phyloP scores from a whole-genome alignment of 2,329 filamentous ascomycete genomes.

The Metarhizium brunneum region DNA sequence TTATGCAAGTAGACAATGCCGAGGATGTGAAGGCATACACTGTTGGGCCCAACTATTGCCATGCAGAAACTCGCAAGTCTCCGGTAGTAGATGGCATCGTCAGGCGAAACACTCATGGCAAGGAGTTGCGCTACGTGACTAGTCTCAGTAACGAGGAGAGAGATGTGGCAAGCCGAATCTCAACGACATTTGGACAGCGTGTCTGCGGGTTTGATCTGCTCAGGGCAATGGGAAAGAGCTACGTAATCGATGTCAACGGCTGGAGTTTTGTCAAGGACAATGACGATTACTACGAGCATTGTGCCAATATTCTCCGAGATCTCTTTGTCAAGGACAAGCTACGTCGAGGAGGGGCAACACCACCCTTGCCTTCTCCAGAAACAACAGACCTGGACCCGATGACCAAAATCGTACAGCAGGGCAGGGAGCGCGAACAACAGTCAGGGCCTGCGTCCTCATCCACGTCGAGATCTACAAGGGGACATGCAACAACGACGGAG shows the following conservation, averaged over 20 bases:
- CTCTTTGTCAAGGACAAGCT: constrained; percentile 78
- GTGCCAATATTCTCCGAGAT: constrained; percentile 73
- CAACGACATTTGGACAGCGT: constrained; percentile 82
- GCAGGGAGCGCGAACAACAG: constrained; percentile 31
- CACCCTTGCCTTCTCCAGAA: constrained; percentile 41
- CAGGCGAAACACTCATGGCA: constrained; percentile 91
- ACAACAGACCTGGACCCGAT: constrained; percentile 35
- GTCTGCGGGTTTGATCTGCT: constrained; percentile 95
- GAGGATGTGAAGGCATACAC: constrained; percentile 99
- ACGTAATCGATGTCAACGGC: constrained; percentile 97
- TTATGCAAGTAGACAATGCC: constrained; percentile 90
- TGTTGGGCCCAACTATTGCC: constrained; percentile 84
- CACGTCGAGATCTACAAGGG: constrained; percentile 19
- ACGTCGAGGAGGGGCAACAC: constrained; percentile 50
- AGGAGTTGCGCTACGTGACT: constrained; percentile 93
- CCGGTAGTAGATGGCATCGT: constrained; percentile 95
- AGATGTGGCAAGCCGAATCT: constrained; percentile 81
- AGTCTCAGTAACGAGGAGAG: constrained; percentile 72
- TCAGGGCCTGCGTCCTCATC: constrained; percentile 9
- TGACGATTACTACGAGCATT: constrained; percentile 94
- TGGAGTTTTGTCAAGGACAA: constrained; percentile 99
- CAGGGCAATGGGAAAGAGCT: constrained; percentile 80
- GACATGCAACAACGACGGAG: constrained; percentile 13
- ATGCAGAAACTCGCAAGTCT: constrained; percentile 94
- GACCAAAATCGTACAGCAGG: constrained; percentile 19